A percentile compares a stretch with the other conserved stretches of the same genome.
These are phyloP conservation scores for Colletotrichum sp. DNA, from an alignment of 2,329 filamentous ascomycete genomes.

Conservation along the genomic window DNA sequence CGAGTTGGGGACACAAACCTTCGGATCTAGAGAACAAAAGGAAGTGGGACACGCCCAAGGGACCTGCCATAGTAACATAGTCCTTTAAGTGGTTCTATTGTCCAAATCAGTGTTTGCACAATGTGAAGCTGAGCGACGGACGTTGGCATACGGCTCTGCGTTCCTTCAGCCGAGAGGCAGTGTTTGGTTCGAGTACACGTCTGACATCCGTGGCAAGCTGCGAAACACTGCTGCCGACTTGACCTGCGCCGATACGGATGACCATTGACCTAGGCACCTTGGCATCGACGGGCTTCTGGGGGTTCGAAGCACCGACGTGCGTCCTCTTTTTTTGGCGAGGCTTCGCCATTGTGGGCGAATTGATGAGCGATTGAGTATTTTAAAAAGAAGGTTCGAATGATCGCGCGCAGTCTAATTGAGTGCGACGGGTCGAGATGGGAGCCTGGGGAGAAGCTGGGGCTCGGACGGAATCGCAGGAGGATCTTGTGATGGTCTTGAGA, in stretches of 20 bases:
- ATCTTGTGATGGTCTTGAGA: neutral
- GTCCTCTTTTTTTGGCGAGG: conserved; percentile 88
- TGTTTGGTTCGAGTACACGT: conserved; percentile 94
- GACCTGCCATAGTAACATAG: conserved; percentile 94
- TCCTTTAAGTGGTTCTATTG: conserved; percentile 78
- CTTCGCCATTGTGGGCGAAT: conserved; percentile 69
- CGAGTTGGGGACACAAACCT: conserved; percentile 40
- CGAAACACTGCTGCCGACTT: conserved; percentile 89
- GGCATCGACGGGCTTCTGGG: conserved; percentile 61
- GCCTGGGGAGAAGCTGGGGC: neutral
- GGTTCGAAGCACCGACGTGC: conserved; percentile 72
- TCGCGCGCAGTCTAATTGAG: neutral
- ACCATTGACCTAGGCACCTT: conserved; percentile 92
- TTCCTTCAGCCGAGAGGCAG: conserved; percentile 88
- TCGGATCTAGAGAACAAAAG: conserved; percentile 91
- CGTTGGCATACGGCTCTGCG: conserved; percentile 63
- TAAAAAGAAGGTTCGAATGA: conserved; percentile 6
- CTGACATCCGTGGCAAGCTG: conserved; percentile 92
- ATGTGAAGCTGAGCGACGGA: neutral
- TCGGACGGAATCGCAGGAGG: neutral
- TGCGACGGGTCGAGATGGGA: neutral
- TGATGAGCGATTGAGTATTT: conserved; percentile 2
- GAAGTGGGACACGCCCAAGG: conserved; percentile 90
- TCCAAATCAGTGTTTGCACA: neutral
- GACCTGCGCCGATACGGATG: conserved; percentile 92